These are phyloP conservation scores for Catharanthus roseus DNA, from an alignment of 257 asterid genomes.

Conservation along the genomic window DNA sequence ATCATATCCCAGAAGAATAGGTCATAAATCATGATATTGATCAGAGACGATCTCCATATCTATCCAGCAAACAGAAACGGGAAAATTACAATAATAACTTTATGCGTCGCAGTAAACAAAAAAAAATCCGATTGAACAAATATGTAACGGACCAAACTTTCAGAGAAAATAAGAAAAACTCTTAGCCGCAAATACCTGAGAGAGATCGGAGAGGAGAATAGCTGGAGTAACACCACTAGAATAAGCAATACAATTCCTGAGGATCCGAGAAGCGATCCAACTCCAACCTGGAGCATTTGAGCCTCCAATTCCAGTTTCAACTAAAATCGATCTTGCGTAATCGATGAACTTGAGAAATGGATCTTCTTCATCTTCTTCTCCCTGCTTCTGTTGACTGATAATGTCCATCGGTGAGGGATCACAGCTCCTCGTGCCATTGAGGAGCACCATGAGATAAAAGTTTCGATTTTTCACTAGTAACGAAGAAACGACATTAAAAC, in stretches of 20 bases:
- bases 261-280: slow-evolving; percentile 73
- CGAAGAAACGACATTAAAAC: neutral
- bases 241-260: slow-evolving; percentile 63
- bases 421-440: slow-evolving; percentile 25
- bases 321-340: slow-evolving; percentile 46
- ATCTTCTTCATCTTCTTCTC: slow-evolving; percentile 24
- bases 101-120: neutral
- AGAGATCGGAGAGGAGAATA: slow-evolving; percentile 86
- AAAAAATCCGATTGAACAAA: neutral
- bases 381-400: slow-evolving; percentile 17
- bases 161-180: slow-evolving; percentile 1
- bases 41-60: neutral
- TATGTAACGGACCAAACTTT: neutral
- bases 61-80: neutral
- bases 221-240: slow-evolving; percentile 97
- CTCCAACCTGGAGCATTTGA: slow-evolving; percentile 67
- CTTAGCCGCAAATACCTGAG: slow-evolving; percentile 39
- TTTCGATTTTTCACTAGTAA: neutral
- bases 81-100: neutral
- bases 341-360: slow-evolving; percentile 65
- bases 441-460: slow-evolving; percentile 26
- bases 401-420: slow-evolving; percentile 48
- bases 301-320: slow-evolving; percentile 32
- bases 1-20: neutral
- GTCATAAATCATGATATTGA: neutral